Evolutionary conservation across 371 early-diverging fungal genomes (phyloP), one percentile per base, ranked within the genome.

Genomic region (Rhizopus microsporus): DNA sequence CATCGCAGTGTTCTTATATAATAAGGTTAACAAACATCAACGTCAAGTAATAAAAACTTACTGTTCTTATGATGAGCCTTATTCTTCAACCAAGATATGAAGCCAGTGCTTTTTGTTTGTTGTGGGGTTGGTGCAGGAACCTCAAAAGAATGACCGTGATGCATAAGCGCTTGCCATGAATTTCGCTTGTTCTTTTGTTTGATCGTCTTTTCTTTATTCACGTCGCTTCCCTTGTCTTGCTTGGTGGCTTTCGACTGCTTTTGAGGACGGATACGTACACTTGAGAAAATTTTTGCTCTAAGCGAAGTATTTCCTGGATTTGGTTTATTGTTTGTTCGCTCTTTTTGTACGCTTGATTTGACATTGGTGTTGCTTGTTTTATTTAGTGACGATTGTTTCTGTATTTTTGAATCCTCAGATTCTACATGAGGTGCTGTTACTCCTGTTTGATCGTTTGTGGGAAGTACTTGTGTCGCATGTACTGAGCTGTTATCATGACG

Each of bases 31-130:
- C 2, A 23, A 23, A 23, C 0, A 23, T 23, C 23, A 23, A 23
- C 23, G 0, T 23, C 23, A 23, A 23, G 0, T 30, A 23, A 42
- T 1, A 32, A 12, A 33, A 32, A 45, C 57, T 44, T 54, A 63
- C 63, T 45, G 34, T 63, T 63, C 17, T 17, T 8, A 16, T 60
- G 31, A 1, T 34, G 10, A 3, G 63, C 39, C 45, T 56, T 64
- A 17, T 59, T 55, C n/a, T 64, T 64, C 2, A 64, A 4, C 65
- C 65, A 64, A 5, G 65, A 51, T 0, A 64, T 38, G 8, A 59
- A 42, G 3, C 60, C 16, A 10, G 54, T 49, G 16, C 65, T 64
- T 31, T 64, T 64, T 4, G 63, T 54, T 7, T 51, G 56, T n/a
- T 59, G n/a, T 31, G 64, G 59, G 3, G 58, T 39, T 23, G 38